Base-by-base conservation (phyloP, 202 grass and related monocot genomes). In the Carex arenaria region DNA sequence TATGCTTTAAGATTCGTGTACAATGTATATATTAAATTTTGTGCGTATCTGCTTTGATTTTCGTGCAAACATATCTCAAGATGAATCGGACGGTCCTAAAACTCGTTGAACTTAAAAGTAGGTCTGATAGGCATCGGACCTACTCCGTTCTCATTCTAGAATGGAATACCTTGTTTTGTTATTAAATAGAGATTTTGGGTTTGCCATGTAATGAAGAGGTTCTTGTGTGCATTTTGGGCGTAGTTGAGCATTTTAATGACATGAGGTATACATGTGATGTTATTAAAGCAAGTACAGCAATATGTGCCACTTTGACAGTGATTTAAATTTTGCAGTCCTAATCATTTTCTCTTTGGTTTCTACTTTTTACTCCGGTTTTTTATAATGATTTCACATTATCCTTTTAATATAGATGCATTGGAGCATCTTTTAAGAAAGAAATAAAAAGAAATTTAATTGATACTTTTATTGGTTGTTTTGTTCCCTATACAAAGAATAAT, bases 231-330 rank as follows among this genome's bases (percentile, higher is more conserved):
- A 12, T 10, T 34, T 77, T 77, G 26, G 72, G 67, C 0, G 7
- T 57, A n/a, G 4, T n/a, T 57, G 1, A 77, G 12, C 23, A 81
- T 45, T 64, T 81, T 15, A 65, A 6, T 81, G 26, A 5, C 40
- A 66, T 64, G 79, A 88, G 84, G 40, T 89, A 78, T 66, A 45
- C 57, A 62, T 66, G 61, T 62, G 79, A 66, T 64, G 61, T 45
- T 6, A 15, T 49, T 62, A 49, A 81, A 65, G 78, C 20, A 81
- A 66, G 59, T 20, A 66, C 78, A 54, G 26, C 22, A 75, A 75
- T 47, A 11, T 57, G 51, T 56, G 23, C 23, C 5, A 0, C 23
- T 57, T 77, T 77, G 49, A 77, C 72, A 77, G 72, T 77, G 72
- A 56, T 77, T 77, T 77, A 10, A 56, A 55, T 56, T 76, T 76